Evolutionary conservation across 176 grass and related monocot genomes (phyloP), one percentile per base, ranked within the genome.

Genomic region (Pontederia paniculata): DNA sequence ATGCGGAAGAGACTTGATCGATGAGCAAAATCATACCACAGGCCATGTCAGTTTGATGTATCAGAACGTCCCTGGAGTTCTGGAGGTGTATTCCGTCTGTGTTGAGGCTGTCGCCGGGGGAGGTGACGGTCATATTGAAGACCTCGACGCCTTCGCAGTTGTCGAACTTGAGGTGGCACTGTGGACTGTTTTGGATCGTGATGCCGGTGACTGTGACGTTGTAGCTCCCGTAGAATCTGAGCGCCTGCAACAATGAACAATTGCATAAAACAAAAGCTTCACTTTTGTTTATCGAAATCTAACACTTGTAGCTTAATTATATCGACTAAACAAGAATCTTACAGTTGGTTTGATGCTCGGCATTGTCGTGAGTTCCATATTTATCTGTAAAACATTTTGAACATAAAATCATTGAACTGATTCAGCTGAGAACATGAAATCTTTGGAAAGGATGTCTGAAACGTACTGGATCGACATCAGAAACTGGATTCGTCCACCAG

Each of bases 1-100:
- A 37, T 37, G 28, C 7, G 28, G 28, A 37, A 37, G 28, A 2
- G 28, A 37, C 28, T 37, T 37, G 28, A 5, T 2, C 1, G 25
- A 37, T 37, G 1, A 5, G 28, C 20, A 25, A 7, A 46, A 19
- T 74, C 64, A 68, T 81, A 98, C 93, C 83, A 2, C 93, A 98
- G 52, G 80, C 78, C 73, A 98, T 25, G 63, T 88, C 82, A 25
- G 73, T 82, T 68, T 93, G 93, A 77, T 93, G 83, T 62, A 98
- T 91, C 78, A 79, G 88, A 55, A 98, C 93, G 57, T 91, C 87
- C 80, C 72, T 98, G 20, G 93, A 98, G 68, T 91, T 98, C 68
- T 98, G 87, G 65, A 98, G 78, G 82, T 98, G 93, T 78, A 98
- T 98, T 54, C 93, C 93, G 9, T 98, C 93, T 4, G 93, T 98